A percentile compares a stretch with the other conserved stretches of the same genome.
phyloP scores from a whole-genome alignment of 257 asterid species.

The Leptodermis oblonga region DNA sequence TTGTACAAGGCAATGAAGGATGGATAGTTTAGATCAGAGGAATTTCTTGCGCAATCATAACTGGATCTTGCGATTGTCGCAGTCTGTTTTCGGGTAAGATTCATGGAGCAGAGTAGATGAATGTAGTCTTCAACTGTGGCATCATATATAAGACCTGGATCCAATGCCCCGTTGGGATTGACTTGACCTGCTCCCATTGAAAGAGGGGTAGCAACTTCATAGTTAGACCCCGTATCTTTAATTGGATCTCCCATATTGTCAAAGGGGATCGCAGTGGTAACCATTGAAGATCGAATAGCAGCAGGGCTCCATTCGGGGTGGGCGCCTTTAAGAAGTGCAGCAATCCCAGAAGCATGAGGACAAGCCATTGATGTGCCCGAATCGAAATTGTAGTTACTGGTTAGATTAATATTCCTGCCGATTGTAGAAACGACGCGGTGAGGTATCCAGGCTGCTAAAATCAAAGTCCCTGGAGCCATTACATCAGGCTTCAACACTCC shows the following conservation, averaged over 20 bases:
- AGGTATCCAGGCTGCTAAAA: constrained; percentile 37
- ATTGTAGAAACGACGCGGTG: background rate
- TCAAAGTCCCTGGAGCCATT: constrained; percentile 38
- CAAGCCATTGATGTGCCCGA: constrained; percentile 47
- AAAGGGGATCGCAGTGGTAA: constrained; percentile 31
- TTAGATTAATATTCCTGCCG: constrained; percentile 1
- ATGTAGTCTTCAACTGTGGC: constrained; percentile 32
- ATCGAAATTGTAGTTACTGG: constrained; percentile 6
- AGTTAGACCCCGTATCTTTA: constrained; percentile 8
- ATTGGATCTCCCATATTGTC: constrained; percentile 29
- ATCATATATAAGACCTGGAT: constrained; percentile 45
- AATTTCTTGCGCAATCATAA: constrained; percentile 24
- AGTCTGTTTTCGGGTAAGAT: constrained; percentile 31
- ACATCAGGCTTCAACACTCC: constrained; percentile 36
- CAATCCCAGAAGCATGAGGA: constrained; percentile 41
- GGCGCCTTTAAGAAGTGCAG: constrained; percentile 38
- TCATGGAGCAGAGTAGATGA: constrained; percentile 38
- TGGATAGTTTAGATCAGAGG: constrained; percentile 39
- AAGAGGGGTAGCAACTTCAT: constrained; percentile 29
- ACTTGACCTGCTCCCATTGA: constrained; percentile 46
- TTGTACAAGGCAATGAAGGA: constrained; percentile 29
- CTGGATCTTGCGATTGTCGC: constrained; percentile 24
- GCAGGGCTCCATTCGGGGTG: constrained; percentile 46
- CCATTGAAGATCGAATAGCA: constrained; percentile 39
- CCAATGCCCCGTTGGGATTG: constrained; percentile 40